A percentile compares a stretch with the other conserved stretches of the same genome.
Conservation (phyloP, 805 yeast genomes). For the Candida takata region DNA sequence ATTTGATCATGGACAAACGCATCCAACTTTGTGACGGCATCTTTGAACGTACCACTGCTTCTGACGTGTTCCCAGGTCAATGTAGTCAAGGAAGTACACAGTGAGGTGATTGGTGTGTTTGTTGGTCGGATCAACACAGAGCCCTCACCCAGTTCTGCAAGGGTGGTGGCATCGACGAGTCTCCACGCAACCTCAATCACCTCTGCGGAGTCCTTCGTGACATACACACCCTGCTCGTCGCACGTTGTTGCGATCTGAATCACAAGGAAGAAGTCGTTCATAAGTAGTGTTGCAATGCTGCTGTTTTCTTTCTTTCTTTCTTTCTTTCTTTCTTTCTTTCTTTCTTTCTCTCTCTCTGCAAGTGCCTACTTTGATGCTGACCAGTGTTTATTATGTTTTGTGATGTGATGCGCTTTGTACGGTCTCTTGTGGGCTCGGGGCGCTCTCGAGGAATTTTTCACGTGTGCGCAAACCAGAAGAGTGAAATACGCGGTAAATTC, state of each 20-base stretch:
- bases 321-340: too few relatives aligned
- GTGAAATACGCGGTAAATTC: too few relatives aligned
- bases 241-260: constrained; percentile 59
- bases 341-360: not conserved
- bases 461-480: too few relatives aligned
- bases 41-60: constrained; percentile 52
- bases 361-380: too few relatives aligned
- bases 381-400: too few relatives aligned
- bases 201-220: constrained; percentile 62
- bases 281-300: constrained; percentile 3
- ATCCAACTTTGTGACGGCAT: constrained; percentile 54
- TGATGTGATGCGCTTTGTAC: too few relatives aligned
- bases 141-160: constrained; percentile 36
- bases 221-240: constrained; percentile 53
- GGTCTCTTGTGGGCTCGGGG: too few relatives aligned
- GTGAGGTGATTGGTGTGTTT: constrained; percentile 58
- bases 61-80: constrained; percentile 57
- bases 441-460: too few relatives aligned
- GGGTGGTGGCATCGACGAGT: constrained; percentile 45
- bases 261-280: constrained; percentile 48
- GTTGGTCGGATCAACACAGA: constrained; percentile 50
- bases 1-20: constrained; percentile 38
- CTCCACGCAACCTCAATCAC: constrained; percentile 64
- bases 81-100: constrained; percentile 43
- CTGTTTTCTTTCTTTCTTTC: too few relatives aligned